Base-by-base conservation (phyloP, 306 rosid genomes). In the Inga oerstediana region DNA sequence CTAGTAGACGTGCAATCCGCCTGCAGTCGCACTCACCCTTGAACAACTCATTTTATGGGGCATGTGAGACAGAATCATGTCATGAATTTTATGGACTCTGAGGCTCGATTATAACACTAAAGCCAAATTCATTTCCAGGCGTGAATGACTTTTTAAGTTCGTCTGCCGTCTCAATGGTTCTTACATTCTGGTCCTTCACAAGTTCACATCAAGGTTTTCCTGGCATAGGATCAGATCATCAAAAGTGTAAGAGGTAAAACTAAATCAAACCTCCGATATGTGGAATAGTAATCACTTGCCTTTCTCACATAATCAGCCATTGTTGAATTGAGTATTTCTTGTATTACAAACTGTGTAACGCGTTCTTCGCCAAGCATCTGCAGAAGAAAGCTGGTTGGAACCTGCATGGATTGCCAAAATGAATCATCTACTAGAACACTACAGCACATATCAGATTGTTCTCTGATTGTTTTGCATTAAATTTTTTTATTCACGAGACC, bases 311-410 rank as follows among this genome's bases (percentile, higher is more conserved):
- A 95, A 80, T 91, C 93, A 84, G 89, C 93, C 94, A 93, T 86
- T 59, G 94, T 81, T 74, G 91, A 90, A 79, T 87, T 95, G 45
- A 95, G 87, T 69, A 95, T 89, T 86, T 95, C 98, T 82, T 95
- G 97, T 75, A 94, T 89, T 66, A 86, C 89, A 84, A 93, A 95
- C 81, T 84, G 91, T 2, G 86, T 91, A 71, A 95, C 98, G 12
- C 94, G 88, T 48, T 95, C 93, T 81, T 93, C 86, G 71, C 98
- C 98, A 72, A 91, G 89, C 66, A 88, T 84, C 69, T 91, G 89
- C 81, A 92, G 45, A 70, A 95, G 94, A 86, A 91, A 95, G 89
- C 86, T 80, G 70, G 85, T 88, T 7, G 98, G 98, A 41, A 95
- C 93, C 98, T 95, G 87, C 34, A 79, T 48, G 70, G n/a, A 84